These are phyloP conservation scores for Kuraishia molischiana DNA, from an alignment of 805 yeast species.

Conservation along the genomic window DNA sequence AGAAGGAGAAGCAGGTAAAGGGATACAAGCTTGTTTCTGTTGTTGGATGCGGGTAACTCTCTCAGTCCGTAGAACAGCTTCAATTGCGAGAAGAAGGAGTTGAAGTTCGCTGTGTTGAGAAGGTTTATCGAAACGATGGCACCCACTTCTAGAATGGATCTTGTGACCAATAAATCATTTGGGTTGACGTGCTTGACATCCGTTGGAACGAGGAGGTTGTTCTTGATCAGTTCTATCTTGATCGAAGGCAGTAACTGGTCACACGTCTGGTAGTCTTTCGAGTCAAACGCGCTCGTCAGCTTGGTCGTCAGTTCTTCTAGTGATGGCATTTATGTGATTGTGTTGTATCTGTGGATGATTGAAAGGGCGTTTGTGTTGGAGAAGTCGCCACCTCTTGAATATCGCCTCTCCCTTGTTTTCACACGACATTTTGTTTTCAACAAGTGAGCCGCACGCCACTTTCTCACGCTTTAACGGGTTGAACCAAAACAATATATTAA, in stretches of 20 bases:
- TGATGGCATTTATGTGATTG: conserved; percentile 26
- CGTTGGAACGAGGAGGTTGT: conserved; percentile 64
- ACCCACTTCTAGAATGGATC: conserved; percentile 81
- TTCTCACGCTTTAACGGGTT: too few relatives aligned
- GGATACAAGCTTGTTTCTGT: conserved; percentile 65
- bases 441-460: too few relatives aligned
- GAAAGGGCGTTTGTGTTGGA: too few relatives aligned
- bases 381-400: too few relatives aligned
- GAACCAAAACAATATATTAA: too few relatives aligned
- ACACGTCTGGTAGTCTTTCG: conserved; percentile 53
- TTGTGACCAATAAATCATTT: conserved; percentile 67
- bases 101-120: conserved; percentile 54
- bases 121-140: conserved; percentile 69
- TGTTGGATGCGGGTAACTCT: conserved; percentile 30
- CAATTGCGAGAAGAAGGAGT: conserved; percentile 63
- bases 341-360: too few relatives aligned
- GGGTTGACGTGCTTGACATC: conserved; percentile 29
- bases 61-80: conserved; percentile 59
- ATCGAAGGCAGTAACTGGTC: conserved; percentile 55
- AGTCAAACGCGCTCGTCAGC: conserved; percentile 53
- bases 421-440: too few relatives aligned
- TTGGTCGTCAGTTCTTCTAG: conserved; percentile 63
- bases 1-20: conserved; percentile 68
- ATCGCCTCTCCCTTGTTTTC: too few relatives aligned
- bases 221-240: conserved; percentile 71